These are phyloP conservation scores for Syncephalastrum racemosum DNA, from an alignment of 371 early-diverging fungal species.

Conservation along the genomic window DNA sequence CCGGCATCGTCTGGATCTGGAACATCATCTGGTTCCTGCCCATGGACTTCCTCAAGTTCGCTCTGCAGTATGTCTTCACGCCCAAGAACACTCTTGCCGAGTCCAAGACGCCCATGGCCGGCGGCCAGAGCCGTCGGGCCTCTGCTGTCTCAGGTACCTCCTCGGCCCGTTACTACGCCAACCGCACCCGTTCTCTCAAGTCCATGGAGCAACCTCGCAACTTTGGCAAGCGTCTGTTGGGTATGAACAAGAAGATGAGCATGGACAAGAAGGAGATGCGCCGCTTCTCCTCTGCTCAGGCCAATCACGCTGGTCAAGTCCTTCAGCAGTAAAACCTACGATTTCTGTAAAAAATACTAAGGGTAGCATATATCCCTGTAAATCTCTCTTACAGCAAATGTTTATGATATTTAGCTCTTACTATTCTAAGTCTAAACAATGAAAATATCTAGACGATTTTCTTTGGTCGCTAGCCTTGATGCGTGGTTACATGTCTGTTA, in stretches of 20 bases:
- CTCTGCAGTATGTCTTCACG: constrained; percentile 56
- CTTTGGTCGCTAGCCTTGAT: neutral
- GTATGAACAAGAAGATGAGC: constrained; percentile 34
- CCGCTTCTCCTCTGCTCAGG: constrained; percentile 43
- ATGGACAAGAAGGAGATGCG: constrained; percentile 47
- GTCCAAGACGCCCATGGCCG: constrained; percentile 22
- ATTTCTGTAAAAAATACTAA: no score
- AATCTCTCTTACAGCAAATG: no score
- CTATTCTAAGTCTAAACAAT: no score
- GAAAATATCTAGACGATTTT: constrained; percentile 1
- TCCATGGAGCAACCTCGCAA: constrained; percentile 43
- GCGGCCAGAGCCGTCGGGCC: constrained; percentile 39
- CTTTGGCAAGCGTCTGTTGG: constrained; percentile 40
- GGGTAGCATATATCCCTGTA: no score
- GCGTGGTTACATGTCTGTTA: neutral
- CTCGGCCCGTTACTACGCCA: constrained; percentile 50
- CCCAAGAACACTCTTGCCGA: constrained; percentile 22
- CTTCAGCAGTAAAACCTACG: constrained; percentile 9
- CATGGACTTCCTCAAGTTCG: constrained; percentile 70
- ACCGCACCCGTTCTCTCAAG: constrained; percentile 45
- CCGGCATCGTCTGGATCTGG: constrained; percentile 70
- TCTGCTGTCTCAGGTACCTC: constrained; percentile 47
- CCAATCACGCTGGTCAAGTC: constrained; percentile 21
- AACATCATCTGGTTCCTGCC: constrained; percentile 75
- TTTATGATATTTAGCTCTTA: no score